Percentiles rank a stretch among this genome's conserved stretches.
Conservation (phyloP, 2,329 filamentous ascomycete species). For the Aspergillus pseudoterreus region DNA sequence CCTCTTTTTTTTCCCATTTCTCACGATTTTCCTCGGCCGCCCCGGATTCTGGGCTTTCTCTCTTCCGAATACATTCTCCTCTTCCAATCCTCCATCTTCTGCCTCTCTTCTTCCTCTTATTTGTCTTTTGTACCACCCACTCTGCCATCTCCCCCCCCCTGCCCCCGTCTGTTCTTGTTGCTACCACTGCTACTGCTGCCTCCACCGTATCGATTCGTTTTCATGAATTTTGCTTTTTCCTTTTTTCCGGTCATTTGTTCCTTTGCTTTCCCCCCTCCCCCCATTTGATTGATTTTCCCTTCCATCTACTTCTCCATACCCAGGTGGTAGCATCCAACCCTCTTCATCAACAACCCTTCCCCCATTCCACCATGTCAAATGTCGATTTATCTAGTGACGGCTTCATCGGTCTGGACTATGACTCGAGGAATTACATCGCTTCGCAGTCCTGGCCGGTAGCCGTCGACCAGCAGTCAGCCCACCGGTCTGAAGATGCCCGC, state of each 20-base stretch:
- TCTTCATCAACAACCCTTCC: constrained; percentile 2
- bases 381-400: constrained; percentile 44
- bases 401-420: constrained; percentile 46
- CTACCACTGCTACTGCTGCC: constrained; percentile 1
- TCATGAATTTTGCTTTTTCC: constrained; percentile 4
- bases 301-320: constrained; percentile 15
- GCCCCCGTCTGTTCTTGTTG: constrained; percentile 2
- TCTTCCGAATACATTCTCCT: constrained; percentile 15
- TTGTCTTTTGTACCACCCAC: constrained; percentile 18
- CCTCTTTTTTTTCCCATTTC: constrained; percentile 20
- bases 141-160: too few species aligned
- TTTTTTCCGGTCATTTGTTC: background rate
- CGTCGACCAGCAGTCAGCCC: constrained; percentile 39
- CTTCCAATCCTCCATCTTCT: constrained; percentile 2
- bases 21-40: constrained; percentile 15
- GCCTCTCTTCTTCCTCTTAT: constrained; percentile 8
- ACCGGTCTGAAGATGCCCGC: constrained; percentile 35
- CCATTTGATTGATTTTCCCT: constrained; percentile 1
- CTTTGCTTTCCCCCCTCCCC: too few species aligned
- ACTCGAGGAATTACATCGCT: constrained; percentile 44
- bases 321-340: constrained; percentile 10
- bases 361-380: constrained; percentile 37
- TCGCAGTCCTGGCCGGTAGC: constrained; percentile 42
- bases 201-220: constrained; percentile 5
- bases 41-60: constrained; percentile 29